A percentile compares a stretch with the other conserved stretches of the same genome.
Evolutionary conservation across 2,329 filamentous ascomycete genomes (phyloP).

Genomic region (Aspergillus brunneoviolaceus): DNA sequence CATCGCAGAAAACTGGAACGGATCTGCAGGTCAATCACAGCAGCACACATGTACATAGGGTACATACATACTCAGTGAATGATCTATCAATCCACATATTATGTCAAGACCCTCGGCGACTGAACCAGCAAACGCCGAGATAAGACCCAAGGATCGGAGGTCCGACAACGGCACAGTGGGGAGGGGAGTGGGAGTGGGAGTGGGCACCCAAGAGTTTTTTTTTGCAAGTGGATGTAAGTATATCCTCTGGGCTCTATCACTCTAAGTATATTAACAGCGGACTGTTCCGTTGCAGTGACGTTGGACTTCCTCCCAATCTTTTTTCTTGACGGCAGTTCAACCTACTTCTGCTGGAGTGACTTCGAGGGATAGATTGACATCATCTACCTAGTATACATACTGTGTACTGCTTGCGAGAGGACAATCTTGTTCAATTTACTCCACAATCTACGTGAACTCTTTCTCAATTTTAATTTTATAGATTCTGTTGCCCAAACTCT

Average conservation of each 20-base stretch:
- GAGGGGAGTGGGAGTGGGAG: not conserved
- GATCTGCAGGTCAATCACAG: too few species aligned
- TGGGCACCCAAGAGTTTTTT: not conserved
- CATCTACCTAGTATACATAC: too few species aligned
- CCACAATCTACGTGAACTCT: too few species aligned
- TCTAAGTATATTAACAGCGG: not conserved
- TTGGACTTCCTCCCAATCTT: not conserved
- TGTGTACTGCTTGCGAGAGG: too few species aligned
- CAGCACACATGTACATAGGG: too few species aligned
- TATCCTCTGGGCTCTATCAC: too few species aligned
- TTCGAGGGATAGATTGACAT: not conserved
- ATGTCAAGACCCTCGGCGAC: not conserved
- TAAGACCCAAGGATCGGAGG: constrained; percentile 11
- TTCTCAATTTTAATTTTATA: too few species aligned
- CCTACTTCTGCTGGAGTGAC: too few species aligned
- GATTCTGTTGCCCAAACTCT: too few species aligned
- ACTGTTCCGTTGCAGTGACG: not conserved
- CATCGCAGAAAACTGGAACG: too few species aligned
- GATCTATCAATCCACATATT: not conserved
- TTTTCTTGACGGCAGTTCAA: not conserved
- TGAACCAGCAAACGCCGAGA: not conserved
- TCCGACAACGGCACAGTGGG: not conserved
- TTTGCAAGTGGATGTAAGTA: not conserved
- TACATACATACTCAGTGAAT: not conserved
- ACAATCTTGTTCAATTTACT: too few species aligned